Base-by-base conservation (phyloP, 768 basidiomycete species). In the Rhizopogon rudus region DNA sequence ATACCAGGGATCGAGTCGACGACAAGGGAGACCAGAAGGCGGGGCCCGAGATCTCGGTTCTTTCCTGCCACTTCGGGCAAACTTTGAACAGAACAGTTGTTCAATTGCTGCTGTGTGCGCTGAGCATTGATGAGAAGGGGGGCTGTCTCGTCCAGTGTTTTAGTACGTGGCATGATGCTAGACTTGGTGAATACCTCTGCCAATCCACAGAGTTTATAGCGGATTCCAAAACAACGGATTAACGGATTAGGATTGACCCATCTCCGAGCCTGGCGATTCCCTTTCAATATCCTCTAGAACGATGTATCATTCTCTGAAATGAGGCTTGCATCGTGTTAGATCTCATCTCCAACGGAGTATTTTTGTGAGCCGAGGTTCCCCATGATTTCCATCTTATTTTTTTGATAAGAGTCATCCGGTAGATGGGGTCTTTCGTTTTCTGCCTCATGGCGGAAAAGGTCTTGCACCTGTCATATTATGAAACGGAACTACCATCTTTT, bases 1-100 rank as follows among this genome's bases (percentile, higher is more conserved):
- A 56, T 56, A 81, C 84, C 81, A 40, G 84, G 84, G 40, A 81
- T 69, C 9, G 83, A 83, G 69, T 84, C 84, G 44, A 76, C 65
- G 52, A 82, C 62, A 54, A 87, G 70, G 4, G 79, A 77, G 51
- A 52, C 65, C 56, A 83, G 71, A 61, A 85, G 71, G 29, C 58
- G 63, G 51, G 65, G 54, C 16, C 61, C 64, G 51, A 65, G 56
- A 59, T 56, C 57, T 45, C 51, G 56, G 53, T 48, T 42, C 55
- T 7, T 43, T 40, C 59, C 58, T 73, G 61, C 73, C 68, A 63
- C 67, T 65, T 72, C 65, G 13, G 62, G 63, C 41, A 60, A 48
- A 17, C 44, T 45, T 20, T 9, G 57, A 58, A 60, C 60, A 59
- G 59, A 46, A 17, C 48, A 40, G 20, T 39, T 37, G 40, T 28